These are phyloP conservation scores for Spiromastix sp. DNA, from an alignment of 2,329 filamentous ascomycete species.

Conservation along the genomic window DNA sequence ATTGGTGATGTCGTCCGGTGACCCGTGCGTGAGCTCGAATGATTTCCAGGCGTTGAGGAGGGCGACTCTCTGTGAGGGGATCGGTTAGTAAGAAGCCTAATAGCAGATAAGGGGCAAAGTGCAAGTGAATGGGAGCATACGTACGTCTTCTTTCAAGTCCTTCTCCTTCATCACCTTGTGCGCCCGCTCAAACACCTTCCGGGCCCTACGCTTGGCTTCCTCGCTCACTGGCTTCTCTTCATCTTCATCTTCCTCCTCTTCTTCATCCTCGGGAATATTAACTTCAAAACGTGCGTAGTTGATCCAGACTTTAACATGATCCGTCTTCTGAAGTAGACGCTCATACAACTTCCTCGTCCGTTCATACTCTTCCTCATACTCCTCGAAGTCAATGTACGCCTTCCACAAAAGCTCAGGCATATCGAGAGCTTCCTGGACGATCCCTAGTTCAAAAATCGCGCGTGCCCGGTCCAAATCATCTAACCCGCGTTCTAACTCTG, in stretches of 20 bases:
- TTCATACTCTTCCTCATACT: slow-evolving; percentile 87
- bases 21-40: slow-evolving; percentile 81
- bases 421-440: slow-evolving; percentile 71
- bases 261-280: slow-evolving; percentile 68
- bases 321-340: slow-evolving; percentile 83
- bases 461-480: slow-evolving; percentile 82
- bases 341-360: slow-evolving; percentile 76
- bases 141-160: slow-evolving; percentile 76
- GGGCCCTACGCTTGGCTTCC: slow-evolving; percentile 70
- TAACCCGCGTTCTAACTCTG: slow-evolving; percentile 81
- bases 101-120: no score
- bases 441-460: slow-evolving; percentile 85
- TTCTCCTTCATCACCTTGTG: slow-evolving; percentile 80
- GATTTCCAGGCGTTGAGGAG: slow-evolving; percentile 85
- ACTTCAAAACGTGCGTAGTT: slow-evolving; percentile 98
- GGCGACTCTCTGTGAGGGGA: slow-evolving; percentile 62
- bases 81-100: no score
- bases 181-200: slow-evolving; percentile 74
- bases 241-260: slow-evolving; percentile 51
- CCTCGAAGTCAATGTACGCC: slow-evolving; percentile 96
- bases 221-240: slow-evolving; percentile 59
- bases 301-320: slow-evolving; percentile 98
- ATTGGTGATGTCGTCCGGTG: slow-evolving; percentile 61
- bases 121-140: slow-evolving; percentile 11
- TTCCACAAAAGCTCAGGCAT: slow-evolving; percentile 99